These are phyloP conservation scores for Exophiala xenobiotica DNA, from an alignment of 2,329 filamentous ascomycete species.

Conservation along the genomic window DNA sequence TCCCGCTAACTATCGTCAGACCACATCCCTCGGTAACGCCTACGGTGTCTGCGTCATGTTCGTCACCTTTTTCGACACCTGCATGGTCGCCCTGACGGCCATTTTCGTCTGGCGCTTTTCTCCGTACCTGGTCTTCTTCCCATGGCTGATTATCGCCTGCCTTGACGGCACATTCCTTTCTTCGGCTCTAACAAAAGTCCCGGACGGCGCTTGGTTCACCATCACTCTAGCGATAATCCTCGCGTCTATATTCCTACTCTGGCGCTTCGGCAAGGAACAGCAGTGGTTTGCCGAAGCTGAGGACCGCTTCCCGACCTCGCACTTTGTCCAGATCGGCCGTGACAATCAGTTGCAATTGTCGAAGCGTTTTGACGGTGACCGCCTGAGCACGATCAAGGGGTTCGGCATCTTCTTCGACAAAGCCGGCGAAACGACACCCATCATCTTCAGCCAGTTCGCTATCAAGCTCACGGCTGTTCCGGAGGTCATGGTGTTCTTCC, in stretches of 20 bases:
- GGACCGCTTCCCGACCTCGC: slow-evolving; percentile 57
- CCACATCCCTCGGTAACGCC: slow-evolving; percentile 68
- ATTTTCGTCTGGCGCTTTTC: slow-evolving; percentile 67
- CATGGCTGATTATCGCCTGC: slow-evolving; percentile 63
- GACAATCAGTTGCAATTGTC: slow-evolving; percentile 37
- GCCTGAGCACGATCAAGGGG: slow-evolving; percentile 53
- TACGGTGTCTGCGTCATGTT: slow-evolving; percentile 79
- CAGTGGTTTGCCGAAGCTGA: slow-evolving; percentile 70
- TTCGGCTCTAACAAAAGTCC: slow-evolving; percentile 69
- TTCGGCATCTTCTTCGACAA: slow-evolving; percentile 79
- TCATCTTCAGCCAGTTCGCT: slow-evolving; percentile 70
- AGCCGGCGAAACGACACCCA: slow-evolving; percentile 61
- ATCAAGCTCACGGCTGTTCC: slow-evolving; percentile 67
- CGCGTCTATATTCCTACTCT: slow-evolving; percentile 66
- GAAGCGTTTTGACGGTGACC: slow-evolving; percentile 39
- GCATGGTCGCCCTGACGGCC: slow-evolving; percentile 69
- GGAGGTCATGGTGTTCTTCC: slow-evolving; percentile 71
- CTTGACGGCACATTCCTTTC: slow-evolving; percentile 71
- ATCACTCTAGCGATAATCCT: slow-evolving; percentile 64
- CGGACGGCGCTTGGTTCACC: slow-evolving; percentile 76
- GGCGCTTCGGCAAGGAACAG: slow-evolving; percentile 75
- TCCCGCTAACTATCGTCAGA: slow-evolving; percentile 14
- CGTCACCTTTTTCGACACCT: slow-evolving; percentile 61
- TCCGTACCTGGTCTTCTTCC: slow-evolving; percentile 58
- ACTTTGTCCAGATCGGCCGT: slow-evolving; percentile 23